Conservation (phyloP, 1,284 basidiomycete genomes). For the Leccinum pachyderme region DNA sequence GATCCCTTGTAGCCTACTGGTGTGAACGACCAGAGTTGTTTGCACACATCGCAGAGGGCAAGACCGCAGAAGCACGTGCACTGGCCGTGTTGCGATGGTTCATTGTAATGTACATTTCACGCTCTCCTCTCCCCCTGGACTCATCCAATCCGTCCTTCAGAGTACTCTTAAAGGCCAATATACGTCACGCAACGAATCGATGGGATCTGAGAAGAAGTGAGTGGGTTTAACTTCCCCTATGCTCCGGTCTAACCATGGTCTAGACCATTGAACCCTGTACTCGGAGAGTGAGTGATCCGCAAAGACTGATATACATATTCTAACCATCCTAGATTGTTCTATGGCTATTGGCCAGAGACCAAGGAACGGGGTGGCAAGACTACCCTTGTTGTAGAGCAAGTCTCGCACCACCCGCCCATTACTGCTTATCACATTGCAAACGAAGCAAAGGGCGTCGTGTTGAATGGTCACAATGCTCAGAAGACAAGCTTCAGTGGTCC, state of each 20-base stretch:
- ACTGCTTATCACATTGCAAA: conserved; percentile 88
- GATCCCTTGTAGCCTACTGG: conserved; percentile 71
- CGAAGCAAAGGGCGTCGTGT: conserved; percentile 71
- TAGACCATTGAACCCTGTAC: conserved; percentile 92
- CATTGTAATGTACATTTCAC: conserved; percentile 51
- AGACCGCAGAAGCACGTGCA: conserved; percentile 68
- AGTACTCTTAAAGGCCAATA: conserved; percentile 94
- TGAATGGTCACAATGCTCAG: conserved; percentile 92
- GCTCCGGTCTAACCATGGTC: conserved; percentile 10
- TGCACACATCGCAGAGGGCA: conserved; percentile 76
- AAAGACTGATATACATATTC: background rate
- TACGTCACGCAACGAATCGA: conserved; percentile 87
- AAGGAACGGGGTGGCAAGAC: conserved; percentile 79
- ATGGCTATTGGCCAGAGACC: conserved; percentile 86
- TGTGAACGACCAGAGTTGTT: conserved; percentile 86
- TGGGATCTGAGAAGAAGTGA: conserved; percentile 96
- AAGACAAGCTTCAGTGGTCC: conserved; percentile 90
- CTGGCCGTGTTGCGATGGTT: conserved; percentile 87
- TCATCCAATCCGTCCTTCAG: conserved; percentile 34
- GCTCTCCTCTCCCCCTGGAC: background rate
- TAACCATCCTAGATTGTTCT: conserved; percentile 66
- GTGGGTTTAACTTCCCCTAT: conserved; percentile 21
- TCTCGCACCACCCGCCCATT: conserved; percentile 92
- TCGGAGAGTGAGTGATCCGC: conserved; percentile 75
- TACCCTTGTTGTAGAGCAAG: conserved; percentile 90